phyloP scores from a whole-genome alignment of 345 rosid species.

The Rhizophora apiculata region DNA sequence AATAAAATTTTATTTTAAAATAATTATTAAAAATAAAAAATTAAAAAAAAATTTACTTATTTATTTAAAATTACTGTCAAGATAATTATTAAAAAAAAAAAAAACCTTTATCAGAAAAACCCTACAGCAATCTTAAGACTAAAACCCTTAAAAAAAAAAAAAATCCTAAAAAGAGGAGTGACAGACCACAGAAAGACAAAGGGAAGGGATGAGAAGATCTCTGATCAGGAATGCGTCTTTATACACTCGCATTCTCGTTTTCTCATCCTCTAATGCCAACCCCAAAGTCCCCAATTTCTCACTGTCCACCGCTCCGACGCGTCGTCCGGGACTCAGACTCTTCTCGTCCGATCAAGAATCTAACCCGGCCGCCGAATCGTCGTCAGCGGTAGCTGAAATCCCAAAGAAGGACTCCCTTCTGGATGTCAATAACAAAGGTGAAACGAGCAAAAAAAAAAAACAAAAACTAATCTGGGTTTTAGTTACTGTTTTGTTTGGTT shows the following conservation, averaged over 20 bases:
- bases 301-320: slow-evolving; percentile 14
- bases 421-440: slow-evolving; percentile 33
- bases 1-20: too few relatives aligned
- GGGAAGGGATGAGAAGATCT: slow-evolving; percentile 28
- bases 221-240: slow-evolving; percentile 29
- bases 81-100: too few relatives aligned
- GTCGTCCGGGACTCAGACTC: slow-evolving; percentile 25
- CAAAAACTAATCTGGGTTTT: neutral
- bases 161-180: neutral
- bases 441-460: slow-evolving; percentile 28
- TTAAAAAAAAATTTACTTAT: too few relatives aligned
- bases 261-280: slow-evolving; percentile 8
- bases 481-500: neutral
- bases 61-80: too few relatives aligned
- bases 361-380: slow-evolving; percentile 20
- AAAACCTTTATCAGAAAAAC: too few relatives aligned
- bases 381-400: slow-evolving; percentile 9
- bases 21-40: too few relatives aligned
- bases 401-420: slow-evolving; percentile 22
- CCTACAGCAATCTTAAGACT: too few relatives aligned
- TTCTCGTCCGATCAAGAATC: slow-evolving; percentile 47
- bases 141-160: too few relatives aligned
- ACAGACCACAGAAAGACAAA: too few relatives aligned
- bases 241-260: slow-evolving; percentile 25
- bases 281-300: slow-evolving; percentile 11